A percentile compares a stretch with the other conserved stretches of the same genome.
Evolutionary conservation across 2,329 filamentous ascomycete species (phyloP).

Genomic region (Aotearoamyces nothofagi): DNA sequence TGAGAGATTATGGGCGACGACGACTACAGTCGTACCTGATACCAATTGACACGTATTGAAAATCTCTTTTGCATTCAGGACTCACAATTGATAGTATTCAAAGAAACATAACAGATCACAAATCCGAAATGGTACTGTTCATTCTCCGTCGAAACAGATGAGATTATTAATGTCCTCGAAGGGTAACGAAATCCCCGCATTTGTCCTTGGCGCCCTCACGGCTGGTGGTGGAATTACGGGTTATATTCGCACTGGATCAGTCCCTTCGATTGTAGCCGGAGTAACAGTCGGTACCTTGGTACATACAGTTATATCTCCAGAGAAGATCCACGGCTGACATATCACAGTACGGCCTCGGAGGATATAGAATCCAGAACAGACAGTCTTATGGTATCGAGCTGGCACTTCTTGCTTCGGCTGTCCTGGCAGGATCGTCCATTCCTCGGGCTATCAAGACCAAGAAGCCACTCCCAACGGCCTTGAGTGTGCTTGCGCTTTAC

Average conservation of each 20-base stretch:
- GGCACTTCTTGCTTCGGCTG: slow-evolving; percentile 72
- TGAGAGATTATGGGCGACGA: too few species aligned
- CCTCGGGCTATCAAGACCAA: slow-evolving; percentile 70
- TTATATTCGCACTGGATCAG: slow-evolving; percentile 68
- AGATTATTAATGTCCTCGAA: slow-evolving; percentile 4
- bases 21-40: too few species aligned
- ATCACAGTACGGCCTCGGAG: slow-evolving; percentile 51
- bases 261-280: slow-evolving; percentile 78
- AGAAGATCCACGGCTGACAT: background rate
- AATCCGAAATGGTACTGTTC: slow-evolving; percentile 2
- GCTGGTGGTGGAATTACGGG: slow-evolving; percentile 78
- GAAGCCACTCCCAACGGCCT: slow-evolving; percentile 70
- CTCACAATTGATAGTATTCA: too few species aligned
- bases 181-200: slow-evolving; percentile 47
- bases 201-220: slow-evolving; percentile 66
- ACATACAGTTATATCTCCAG: slow-evolving; percentile 10
- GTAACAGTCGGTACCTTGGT: slow-evolving; percentile 61
- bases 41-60: too few species aligned
- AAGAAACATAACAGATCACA: too few species aligned
- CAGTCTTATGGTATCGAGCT: slow-evolving; percentile 77
- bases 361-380: slow-evolving; percentile 60
- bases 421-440: slow-evolving; percentile 72
- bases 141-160: background rate
- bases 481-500: slow-evolving; percentile 67
- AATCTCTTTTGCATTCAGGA: too few species aligned